These are phyloP conservation scores for Ascochyta viciae-villosae DNA, from an alignment of 2,329 filamentous ascomycete genomes.

Conservation along the genomic window DNA sequence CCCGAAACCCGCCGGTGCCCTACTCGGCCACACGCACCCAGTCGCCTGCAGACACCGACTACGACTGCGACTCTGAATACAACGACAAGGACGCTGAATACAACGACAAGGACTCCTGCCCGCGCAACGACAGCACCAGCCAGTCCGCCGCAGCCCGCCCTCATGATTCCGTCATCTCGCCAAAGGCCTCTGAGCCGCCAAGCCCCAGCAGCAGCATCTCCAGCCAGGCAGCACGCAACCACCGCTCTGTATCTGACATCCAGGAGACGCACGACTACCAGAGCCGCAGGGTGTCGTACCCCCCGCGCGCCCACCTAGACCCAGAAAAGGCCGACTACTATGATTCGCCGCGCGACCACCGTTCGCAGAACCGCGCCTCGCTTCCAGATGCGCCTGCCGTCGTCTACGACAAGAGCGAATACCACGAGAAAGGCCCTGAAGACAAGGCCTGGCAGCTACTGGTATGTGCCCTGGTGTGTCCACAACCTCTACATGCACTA, in stretches of 20 bases:
- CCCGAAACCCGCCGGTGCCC: conserved; percentile 40
- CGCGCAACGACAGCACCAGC: conserved; percentile 28
- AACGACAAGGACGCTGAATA: conserved; percentile 30
- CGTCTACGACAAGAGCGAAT: conserved; percentile 47
- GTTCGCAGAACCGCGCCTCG: conserved; percentile 27
- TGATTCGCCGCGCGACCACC: conserved; percentile 27
- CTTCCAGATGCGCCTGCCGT: conserved; percentile 31
- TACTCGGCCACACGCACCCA: conserved; percentile 33
- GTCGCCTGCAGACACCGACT: conserved; percentile 20
- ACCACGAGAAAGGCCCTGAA: conserved; percentile 50
- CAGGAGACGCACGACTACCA: conserved; percentile 12
- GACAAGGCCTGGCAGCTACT: conserved; percentile 55
- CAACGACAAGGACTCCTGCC: conserved; percentile 36
- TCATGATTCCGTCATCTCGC: conserved; percentile 50
- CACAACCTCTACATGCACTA: background rate
- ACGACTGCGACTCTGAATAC: conserved; percentile 27
- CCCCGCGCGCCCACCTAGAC: conserved; percentile 41
- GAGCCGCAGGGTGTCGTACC: conserved; percentile 23
- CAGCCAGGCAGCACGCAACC: conserved; percentile 25
- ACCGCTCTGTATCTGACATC: conserved; percentile 26
- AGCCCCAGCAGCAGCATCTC: conserved; percentile 46
- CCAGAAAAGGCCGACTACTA: conserved; percentile 41
- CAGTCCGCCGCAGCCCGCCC: conserved; percentile 32
- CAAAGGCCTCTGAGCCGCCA: conserved; percentile 42
- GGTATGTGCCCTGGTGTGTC: conserved; percentile 31